Base-by-base conservation (phyloP, 441 rosid genomes). In the Arabidopsis hybrid region DNA sequence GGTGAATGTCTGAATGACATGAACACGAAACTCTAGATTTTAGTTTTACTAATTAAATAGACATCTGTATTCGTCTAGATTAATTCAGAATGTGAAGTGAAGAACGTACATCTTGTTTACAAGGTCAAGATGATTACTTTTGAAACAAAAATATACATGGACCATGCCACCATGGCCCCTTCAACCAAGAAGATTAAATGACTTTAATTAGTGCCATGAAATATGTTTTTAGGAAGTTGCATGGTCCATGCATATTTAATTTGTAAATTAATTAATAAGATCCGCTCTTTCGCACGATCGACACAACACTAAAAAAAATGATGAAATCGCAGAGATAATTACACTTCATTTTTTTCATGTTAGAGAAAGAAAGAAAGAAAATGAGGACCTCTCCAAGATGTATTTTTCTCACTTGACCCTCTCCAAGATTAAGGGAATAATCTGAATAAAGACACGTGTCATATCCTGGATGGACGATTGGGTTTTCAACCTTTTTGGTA, bases 161-260 rank as follows among this genome's bases (percentile, higher is more conserved):
- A 21, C 26, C 26, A 21, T 21, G 26, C 26, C 26, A 67, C 16
- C 45, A 67, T 45, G 53, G 53, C 55, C 63, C 43, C 72, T 31
- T 55, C 12, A 18, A 56, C 72, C 64, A 31, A 56, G 55, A 56
- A 43, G 34, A 43, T 56, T 68, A 56, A 31, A 34, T 43, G 31
- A 34, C 63, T 31, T 55, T 52, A 51, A 36, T 38, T 36, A n/a
- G 52, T 67, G 31, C 62, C 62, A 53, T 26, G 40, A 67, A 67
- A 67, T 14, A 4, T 6, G 16, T 53, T 16, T 21, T 21, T 21
- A 21, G 26, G 26, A 21, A 21, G 26, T 21, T 21, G 26, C 26
- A 21, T 21, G 26, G 26, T 21, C 26, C 26, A 21, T 21, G 26
- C 26, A 21, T 21, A 21, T 21, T 21, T 21, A 21, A 21, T 21